Percentiles rank a stretch among this genome's conserved stretches.
These are phyloP conservation scores for Lichtheimia ramosa DNA, from an alignment of 371 early-diverging fungal genomes.

Conservation along the genomic window DNA sequence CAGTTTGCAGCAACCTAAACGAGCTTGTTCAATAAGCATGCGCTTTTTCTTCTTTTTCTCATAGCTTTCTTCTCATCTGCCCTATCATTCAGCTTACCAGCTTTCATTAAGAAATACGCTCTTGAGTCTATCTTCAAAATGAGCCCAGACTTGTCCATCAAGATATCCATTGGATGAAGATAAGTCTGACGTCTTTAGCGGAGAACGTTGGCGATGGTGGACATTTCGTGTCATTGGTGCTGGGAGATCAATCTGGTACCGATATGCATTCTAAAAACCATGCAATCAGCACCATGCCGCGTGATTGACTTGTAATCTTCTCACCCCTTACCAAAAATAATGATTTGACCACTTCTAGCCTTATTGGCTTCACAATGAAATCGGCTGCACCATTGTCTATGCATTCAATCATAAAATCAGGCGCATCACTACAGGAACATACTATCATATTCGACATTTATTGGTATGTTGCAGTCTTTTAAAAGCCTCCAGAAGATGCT, in stretches of 20 bases:
- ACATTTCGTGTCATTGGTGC: neutral
- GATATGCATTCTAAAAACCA: constrained; percentile 15
- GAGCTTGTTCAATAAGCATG: neutral
- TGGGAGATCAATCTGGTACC: constrained; percentile 15
- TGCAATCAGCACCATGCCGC: no score
- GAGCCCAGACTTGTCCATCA: constrained; percentile 27
- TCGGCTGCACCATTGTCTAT: constrained; percentile 58
- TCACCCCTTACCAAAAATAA: constrained; percentile 49
- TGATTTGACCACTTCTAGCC: constrained; percentile 47
- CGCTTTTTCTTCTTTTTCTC: neutral
- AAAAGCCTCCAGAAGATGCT: neutral
- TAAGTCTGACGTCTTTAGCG: neutral
- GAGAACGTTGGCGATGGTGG: neutral
- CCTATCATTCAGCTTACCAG: constrained; percentile 10
- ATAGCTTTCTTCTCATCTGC: neutral
- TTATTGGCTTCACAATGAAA: constrained; percentile 55
- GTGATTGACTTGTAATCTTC: no score
- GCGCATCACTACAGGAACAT: constrained; percentile 30
- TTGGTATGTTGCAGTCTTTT: neutral
- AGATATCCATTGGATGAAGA: neutral
- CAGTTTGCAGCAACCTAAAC: constrained; percentile 17
- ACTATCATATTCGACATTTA: constrained; percentile 12
- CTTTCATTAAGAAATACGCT: constrained; percentile 32
- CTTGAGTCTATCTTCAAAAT: constrained; percentile 34
- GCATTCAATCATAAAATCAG: constrained; percentile 44